These are phyloP conservation scores for Trichaptum fuscoviolaceum DNA, from an alignment of 768 basidiomycete species.

Conservation along the genomic window DNA sequence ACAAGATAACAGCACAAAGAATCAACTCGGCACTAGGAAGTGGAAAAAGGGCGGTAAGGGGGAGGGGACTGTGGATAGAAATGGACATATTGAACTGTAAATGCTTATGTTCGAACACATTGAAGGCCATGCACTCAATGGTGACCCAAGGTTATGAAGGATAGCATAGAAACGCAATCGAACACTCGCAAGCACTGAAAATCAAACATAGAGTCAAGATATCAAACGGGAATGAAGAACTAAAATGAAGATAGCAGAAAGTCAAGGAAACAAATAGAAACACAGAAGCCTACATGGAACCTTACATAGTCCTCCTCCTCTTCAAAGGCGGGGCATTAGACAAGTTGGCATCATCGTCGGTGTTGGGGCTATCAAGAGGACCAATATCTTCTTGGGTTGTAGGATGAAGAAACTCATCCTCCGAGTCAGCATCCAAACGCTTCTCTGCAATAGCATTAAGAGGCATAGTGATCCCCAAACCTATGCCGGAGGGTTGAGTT, in stretches of 20 bases:
- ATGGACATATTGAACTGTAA: not conserved
- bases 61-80: not conserved
- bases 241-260: conserved; percentile 32
- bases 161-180: not conserved
- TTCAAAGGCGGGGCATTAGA: not conserved
- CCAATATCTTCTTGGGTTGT: not conserved
- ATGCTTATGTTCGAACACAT: not conserved
- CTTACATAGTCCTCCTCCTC: not conserved
- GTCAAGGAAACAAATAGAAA: conserved; percentile 71
- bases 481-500: not conserved
- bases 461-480: not conserved
- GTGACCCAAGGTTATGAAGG: not conserved
- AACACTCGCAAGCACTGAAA: not conserved
- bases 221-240: not conserved
- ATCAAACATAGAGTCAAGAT: not conserved
- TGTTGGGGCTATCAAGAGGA: not conserved
- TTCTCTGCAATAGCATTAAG: not conserved
- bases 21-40: not conserved
- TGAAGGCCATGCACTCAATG: not conserved
- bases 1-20: not conserved
- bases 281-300: conserved; percentile 64
- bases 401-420: not conserved
- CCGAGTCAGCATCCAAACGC: not conserved
- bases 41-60: not conserved
- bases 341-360: not conserved